Percentiles rank a stretch among this genome's conserved stretches.
These are phyloP conservation scores for Suhomyces canberraensis DNA, from an alignment of 805 yeast species.

Conservation along the genomic window DNA sequence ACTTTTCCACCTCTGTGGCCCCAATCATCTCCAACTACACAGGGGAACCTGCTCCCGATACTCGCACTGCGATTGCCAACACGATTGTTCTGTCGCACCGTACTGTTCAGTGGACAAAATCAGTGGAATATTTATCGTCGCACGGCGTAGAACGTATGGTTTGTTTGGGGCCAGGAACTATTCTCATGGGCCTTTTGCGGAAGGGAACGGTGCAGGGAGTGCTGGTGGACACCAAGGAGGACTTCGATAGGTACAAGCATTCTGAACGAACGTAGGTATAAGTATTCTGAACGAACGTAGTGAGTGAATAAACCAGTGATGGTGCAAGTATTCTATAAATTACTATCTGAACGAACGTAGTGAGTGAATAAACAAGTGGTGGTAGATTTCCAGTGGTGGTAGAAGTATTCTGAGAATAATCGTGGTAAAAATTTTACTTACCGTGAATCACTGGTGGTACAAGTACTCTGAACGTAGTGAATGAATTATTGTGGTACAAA, in stretches of 20 bases:
- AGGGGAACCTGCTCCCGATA: slow-evolving; percentile 22
- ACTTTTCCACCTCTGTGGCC: slow-evolving; percentile 10
- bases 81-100: slow-evolving; percentile 38
- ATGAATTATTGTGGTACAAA: too few species aligned
- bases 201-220: slow-evolving; percentile 1
- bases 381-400: too few species aligned
- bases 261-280: too few species aligned
- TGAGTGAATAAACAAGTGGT: too few species aligned
- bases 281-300: too few species aligned
- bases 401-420: too few species aligned
- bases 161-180: slow-evolving; percentile 40
- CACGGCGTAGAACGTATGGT: slow-evolving; percentile 18
- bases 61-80: slow-evolving; percentile 23
- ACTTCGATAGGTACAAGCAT: neutral
- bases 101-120: slow-evolving; percentile 44
- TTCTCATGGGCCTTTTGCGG: slow-evolving; percentile 19
- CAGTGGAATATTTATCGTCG: slow-evolving; percentile 23
- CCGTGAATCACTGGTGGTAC: too few species aligned
- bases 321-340: too few species aligned
- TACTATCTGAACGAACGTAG: too few species aligned
- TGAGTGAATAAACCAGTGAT: too few species aligned
- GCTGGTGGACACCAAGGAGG: slow-evolving; percentile 1
- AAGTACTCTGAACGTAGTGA: too few species aligned
- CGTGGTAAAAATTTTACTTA: too few species aligned
- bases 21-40: slow-evolving; percentile 40